These are phyloP conservation scores for Peronospora destructor DNA, from an alignment of 352 stramenopile genomes.

Conservation along the genomic window DNA sequence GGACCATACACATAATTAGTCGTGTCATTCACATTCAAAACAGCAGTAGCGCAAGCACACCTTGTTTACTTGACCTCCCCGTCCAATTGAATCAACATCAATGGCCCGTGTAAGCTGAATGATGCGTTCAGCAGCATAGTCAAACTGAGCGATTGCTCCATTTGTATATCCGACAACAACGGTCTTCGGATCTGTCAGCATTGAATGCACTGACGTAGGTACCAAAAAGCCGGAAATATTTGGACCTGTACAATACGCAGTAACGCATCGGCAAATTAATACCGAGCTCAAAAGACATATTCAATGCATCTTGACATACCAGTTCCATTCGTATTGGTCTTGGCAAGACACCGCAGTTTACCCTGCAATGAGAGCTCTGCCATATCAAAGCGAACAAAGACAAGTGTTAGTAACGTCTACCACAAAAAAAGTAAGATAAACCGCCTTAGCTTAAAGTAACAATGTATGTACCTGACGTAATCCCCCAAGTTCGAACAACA, in stretches of 20 bases:
- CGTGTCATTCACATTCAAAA: not conserved
- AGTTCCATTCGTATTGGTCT: constrained; percentile 43
- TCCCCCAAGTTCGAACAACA: constrained; percentile 69
- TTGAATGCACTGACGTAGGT: constrained; percentile 64
- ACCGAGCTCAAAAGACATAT: not conserved
- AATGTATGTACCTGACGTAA: constrained; percentile 50
- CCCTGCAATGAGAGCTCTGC: constrained; percentile 71
- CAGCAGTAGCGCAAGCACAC: constrained; percentile 14
- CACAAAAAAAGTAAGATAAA: not conserved
- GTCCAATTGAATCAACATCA: constrained; percentile 55
- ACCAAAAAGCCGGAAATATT: constrained; percentile 48
- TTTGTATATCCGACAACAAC: constrained; percentile 76
- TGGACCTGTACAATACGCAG: constrained; percentile 22
- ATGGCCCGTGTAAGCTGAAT: constrained; percentile 62
- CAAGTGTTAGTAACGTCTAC: constrained; percentile 4
- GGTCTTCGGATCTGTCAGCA: constrained; percentile 73
- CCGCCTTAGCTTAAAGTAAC: not conserved
- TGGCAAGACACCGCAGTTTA: constrained; percentile 54
- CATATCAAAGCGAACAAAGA: not conserved
- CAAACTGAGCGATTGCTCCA: constrained; percentile 56
- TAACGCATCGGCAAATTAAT: not conserved
- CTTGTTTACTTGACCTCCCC: constrained; percentile 75
- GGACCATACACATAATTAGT: constrained; percentile 2
- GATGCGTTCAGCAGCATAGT: constrained; percentile 72
- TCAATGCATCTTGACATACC: constrained; percentile 21